Conservation (phyloP, 2,329 filamentous ascomycete genomes). For the Tolypocladium inflatum region DNA sequence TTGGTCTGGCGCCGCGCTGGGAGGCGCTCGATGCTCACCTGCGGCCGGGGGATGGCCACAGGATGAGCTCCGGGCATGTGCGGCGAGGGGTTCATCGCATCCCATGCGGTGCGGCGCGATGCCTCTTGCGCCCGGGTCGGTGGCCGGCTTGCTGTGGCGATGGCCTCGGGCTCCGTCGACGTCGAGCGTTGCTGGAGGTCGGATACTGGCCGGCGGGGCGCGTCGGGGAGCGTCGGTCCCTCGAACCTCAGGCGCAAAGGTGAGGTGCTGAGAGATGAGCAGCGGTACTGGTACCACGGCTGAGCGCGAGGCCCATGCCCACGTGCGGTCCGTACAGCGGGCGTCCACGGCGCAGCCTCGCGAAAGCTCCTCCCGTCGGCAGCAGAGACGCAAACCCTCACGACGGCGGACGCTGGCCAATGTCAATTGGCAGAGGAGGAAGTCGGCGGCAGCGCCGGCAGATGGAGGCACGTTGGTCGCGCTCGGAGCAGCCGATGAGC, state of each 20-base stretch:
- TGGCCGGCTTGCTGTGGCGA: background rate
- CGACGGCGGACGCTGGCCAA: background rate
- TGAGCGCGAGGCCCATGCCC: background rate
- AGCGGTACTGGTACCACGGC: background rate
- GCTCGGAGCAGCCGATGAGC: background rate
- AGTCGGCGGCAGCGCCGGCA: background rate
- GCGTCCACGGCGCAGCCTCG: background rate
- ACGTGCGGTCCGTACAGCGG: background rate
- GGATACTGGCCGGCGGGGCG: background rate
- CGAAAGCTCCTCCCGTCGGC: background rate
- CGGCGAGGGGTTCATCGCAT: slow-evolving; percentile 19
- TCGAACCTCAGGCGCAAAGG: background rate
- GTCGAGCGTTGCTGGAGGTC: background rate
- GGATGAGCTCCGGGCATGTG: slow-evolving; percentile 21
- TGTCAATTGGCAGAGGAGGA: background rate
- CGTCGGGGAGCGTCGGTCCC: background rate
- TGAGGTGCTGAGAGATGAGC: background rate
- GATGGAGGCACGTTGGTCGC: background rate
- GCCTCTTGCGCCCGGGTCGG: background rate
- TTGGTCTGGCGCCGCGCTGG: slow-evolving; percentile 60
- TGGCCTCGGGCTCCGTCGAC: background rate
- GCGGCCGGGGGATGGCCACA: slow-evolving; percentile 58
- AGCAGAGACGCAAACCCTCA: background rate
- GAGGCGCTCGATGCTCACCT: slow-evolving; percentile 73
- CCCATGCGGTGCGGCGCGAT: background rate